These are phyloP conservation scores for Phytopythium helicoides DNA, from an alignment of 352 stramenopile genomes.

Conservation along the genomic window DNA sequence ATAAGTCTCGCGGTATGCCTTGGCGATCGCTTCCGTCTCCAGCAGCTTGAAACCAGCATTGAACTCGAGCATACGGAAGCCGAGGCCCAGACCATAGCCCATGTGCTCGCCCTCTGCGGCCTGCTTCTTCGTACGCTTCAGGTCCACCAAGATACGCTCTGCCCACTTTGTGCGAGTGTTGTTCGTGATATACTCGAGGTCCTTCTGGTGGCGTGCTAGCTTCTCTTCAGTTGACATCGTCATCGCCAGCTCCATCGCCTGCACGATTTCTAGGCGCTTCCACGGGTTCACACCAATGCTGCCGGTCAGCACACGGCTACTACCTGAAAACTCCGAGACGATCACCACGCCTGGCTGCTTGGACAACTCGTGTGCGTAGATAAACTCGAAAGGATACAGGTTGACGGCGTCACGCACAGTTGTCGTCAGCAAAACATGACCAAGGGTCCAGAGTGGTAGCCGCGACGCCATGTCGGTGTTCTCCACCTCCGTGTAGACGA, in stretches of 20 bases:
- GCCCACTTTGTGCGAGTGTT: slow-evolving; percentile 97
- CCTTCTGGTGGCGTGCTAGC: slow-evolving; percentile 68
- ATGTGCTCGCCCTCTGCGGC: slow-evolving; percentile 91
- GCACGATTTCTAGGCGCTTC: slow-evolving; percentile 91
- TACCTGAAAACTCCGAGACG: slow-evolving; percentile 97
- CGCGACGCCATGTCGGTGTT: slow-evolving; percentile 80
- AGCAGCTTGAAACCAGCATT: slow-evolving; percentile 95
- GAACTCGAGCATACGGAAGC: slow-evolving; percentile 97
- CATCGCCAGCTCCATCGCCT: slow-evolving; percentile 58
- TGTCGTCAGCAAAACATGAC: slow-evolving; percentile 72
- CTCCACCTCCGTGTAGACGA: slow-evolving; percentile 72
- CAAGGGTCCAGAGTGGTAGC: slow-evolving; percentile 68
- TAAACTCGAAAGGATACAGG: slow-evolving; percentile 85
- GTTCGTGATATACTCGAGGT: slow-evolving; percentile 92
- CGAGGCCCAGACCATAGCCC: slow-evolving; percentile 93
- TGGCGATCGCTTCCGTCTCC: slow-evolving; percentile 88
- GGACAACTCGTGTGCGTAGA: slow-evolving; percentile 75
- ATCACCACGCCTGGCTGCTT: slow-evolving; percentile 90
- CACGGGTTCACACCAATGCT: slow-evolving; percentile 98
- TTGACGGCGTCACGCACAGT: slow-evolving; percentile 83
- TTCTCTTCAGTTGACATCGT: slow-evolving; percentile 75
- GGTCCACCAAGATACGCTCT: slow-evolving; percentile 95
- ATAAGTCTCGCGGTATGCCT: slow-evolving; percentile 85
- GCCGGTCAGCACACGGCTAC: slow-evolving; percentile 95
- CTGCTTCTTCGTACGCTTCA: slow-evolving; percentile 94